Conservation (phyloP, 768 basidiomycete genomes). For the Tylopilus subfusipes region DNA sequence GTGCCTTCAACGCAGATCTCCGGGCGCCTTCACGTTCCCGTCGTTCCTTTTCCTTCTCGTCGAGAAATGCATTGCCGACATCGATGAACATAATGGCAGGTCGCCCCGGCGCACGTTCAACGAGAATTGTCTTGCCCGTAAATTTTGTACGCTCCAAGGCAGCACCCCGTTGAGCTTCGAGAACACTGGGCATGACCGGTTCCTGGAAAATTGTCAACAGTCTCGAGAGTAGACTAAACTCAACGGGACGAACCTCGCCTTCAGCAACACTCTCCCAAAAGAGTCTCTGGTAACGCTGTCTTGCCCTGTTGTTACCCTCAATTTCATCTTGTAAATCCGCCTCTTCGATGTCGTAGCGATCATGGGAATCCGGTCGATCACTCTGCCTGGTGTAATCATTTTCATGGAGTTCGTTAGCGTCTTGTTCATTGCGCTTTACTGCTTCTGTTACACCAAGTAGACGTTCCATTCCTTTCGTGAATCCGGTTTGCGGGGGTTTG, state of each 20-base stretch:
- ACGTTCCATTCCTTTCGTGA: constrained; percentile 76
- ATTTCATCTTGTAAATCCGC: constrained; percentile 62
- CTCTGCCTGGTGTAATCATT: neutral
- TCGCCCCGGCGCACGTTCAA: constrained; percentile 41
- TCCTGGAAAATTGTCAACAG: constrained; percentile 40
- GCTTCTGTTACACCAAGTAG: constrained; percentile 55
- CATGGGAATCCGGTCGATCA: neutral
- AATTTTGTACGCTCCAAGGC: constrained; percentile 37
- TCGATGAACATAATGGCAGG: constrained; percentile 67
- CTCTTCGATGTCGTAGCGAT: constrained; percentile 48
- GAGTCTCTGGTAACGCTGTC: constrained; percentile 62
- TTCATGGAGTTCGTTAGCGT: constrained; percentile 7
- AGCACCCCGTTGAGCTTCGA: constrained; percentile 46
- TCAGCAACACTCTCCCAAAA: constrained; percentile 82
- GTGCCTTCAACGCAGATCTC: constrained; percentile 35
- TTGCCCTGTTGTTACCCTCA: constrained; percentile 52
- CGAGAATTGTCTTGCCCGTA: constrained; percentile 38
- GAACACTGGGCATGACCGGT: constrained; percentile 54
- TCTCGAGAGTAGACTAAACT: neutral
- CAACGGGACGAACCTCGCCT: constrained; percentile 47
- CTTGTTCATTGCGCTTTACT: constrained; percentile 15
- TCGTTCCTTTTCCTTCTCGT: constrained; percentile 49
- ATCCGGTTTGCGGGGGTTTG: constrained; percentile 72
- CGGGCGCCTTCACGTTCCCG: constrained; percentile 50
- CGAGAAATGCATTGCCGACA: constrained; percentile 67